Percentiles rank a stretch among this genome's conserved stretches.
phyloP scores from a whole-genome alignment of 164 flowering plant genomes.

The Platanus orientalis region DNA sequence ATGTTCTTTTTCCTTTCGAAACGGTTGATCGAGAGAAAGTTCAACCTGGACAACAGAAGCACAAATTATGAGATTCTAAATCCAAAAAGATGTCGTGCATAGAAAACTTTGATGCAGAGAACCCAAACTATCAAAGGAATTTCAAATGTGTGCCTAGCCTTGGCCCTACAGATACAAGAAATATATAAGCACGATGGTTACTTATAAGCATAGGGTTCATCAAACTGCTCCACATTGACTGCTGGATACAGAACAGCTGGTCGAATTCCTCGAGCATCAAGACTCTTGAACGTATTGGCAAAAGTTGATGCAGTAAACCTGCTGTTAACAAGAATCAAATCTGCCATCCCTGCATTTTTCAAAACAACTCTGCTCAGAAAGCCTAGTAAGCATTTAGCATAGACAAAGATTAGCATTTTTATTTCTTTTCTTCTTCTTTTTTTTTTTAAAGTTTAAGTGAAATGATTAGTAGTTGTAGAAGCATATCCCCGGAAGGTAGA shows the following conservation, averaged over 20 bases:
- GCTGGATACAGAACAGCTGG: conserved; percentile 95
- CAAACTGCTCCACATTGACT: conserved; percentile 81
- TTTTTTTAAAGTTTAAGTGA: too few species aligned
- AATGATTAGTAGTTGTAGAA: background rate
- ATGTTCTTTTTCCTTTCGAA: conserved; percentile 96
- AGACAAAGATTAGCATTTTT: too few species aligned
- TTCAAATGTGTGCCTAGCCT: conserved; percentile 13
- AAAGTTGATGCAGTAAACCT: conserved; percentile 86
- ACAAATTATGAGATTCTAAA: background rate
- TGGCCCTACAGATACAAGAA: conserved; percentile 22
- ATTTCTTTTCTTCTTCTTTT: too few species aligned
- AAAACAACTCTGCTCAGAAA: conserved; percentile 7
- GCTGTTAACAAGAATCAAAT: conserved; percentile 87
- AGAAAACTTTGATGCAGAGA: background rate
- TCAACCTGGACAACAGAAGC: conserved; percentile 42
- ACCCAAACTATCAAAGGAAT: background rate
- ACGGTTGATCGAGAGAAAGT: conserved; percentile 83
- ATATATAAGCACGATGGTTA: conserved; percentile 34
- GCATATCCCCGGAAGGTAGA: background rate
- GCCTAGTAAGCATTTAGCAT: background rate
- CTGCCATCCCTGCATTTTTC: conserved; percentile 96
- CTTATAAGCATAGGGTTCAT: conserved; percentile 56
- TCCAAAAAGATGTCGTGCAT: background rate
- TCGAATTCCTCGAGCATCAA: conserved; percentile 58
- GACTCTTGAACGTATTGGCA: conserved; percentile 75